Percentiles rank a stretch among this genome's conserved stretches.
These are phyloP conservation scores for Letharia lupina DNA, from an alignment of 495 filamentous ascomycete genomes.

Conservation along the genomic window DNA sequence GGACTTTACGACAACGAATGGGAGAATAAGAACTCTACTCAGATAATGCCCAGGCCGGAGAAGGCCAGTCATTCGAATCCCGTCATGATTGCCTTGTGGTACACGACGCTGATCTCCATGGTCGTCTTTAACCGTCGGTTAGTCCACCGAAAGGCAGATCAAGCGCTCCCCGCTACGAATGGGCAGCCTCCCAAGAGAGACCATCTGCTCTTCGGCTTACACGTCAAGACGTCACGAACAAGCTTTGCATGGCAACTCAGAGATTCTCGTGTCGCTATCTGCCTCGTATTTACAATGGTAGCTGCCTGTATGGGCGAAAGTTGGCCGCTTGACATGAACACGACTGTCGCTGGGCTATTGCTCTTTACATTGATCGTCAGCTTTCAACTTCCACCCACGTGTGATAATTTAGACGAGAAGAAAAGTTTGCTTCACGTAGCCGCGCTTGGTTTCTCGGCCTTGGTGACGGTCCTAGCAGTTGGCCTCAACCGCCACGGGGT, in stretches of 20 bases:
- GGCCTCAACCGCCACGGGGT: neutral
- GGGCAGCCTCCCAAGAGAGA: neutral
- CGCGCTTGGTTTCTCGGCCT: neutral
- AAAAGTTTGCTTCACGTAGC: neutral
- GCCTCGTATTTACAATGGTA: neutral
- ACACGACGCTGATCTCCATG: neutral
- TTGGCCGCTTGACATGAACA: conserved; percentile 3
- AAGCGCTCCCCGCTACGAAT: neutral
- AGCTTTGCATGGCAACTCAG: neutral
- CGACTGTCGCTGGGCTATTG: neutral
- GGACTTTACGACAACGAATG: neutral
- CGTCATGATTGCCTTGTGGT: neutral
- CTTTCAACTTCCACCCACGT: neutral
- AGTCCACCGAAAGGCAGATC: neutral
- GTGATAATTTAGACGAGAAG: neutral
- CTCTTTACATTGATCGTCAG: neutral
- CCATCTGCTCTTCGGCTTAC: neutral
- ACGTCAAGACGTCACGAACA: neutral
- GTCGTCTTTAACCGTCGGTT: neutral
- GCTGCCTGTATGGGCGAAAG: neutral
- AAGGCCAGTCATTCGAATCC: neutral
- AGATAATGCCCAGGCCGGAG: neutral
- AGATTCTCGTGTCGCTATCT: neutral
- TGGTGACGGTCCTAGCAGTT: neutral
- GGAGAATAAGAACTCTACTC: neutral